Evolutionary conservation across 208 protist genomes (phyloP), one percentile per base, ranked within the genome.

Genomic region (Phytomonas sp.): DNA sequence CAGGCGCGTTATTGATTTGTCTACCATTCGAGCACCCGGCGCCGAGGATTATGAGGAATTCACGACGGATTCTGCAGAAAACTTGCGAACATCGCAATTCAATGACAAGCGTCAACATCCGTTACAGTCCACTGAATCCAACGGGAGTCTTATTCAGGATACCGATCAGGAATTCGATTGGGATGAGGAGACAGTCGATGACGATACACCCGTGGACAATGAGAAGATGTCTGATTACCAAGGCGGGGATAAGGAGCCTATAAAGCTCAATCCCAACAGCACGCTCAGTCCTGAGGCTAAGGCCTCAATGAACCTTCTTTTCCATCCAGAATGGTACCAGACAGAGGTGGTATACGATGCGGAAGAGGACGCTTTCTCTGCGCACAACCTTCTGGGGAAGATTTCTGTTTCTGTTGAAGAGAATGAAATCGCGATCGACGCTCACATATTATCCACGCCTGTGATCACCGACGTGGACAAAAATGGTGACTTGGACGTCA

Each of bases 391-490:
- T 29, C 40, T 49, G 19, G 40, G 40, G 40, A 49, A 19, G 14
- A 49, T 60, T 11, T 30, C 74, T 56, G 37, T 60, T 23, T 42
- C 67, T 23, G 69, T 77, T 36, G 69, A 49, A 8, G 66, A 72
- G 19, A 85, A 94, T 62, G 83, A 97, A 65, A 73, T 97, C 23
- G 89, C 71, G 34, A 77, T 97, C 19, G 87, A 97, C 69, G 72
- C 88, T 6, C 94, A 98, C 71, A 83, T 98, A 32, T 72, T 97
- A 12, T 86, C 87, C 14, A 96, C 87, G 14, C 93, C 93, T 11
- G 86, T 91, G 11, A 72, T 98, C 69, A 75, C 74, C 4, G 91
- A 97, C 69, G 75, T 96, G 4, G 92, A 97, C 74, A 65, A 73
- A 34, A 88, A 97, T 83, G 89, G 89, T 26, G 73, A 83, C 56